Evolutionary conservation across 495 filamentous ascomycete species (phyloP), one percentile per base, ranked within the genome.

Genomic region (Parathielavia hyrcaniae): DNA sequence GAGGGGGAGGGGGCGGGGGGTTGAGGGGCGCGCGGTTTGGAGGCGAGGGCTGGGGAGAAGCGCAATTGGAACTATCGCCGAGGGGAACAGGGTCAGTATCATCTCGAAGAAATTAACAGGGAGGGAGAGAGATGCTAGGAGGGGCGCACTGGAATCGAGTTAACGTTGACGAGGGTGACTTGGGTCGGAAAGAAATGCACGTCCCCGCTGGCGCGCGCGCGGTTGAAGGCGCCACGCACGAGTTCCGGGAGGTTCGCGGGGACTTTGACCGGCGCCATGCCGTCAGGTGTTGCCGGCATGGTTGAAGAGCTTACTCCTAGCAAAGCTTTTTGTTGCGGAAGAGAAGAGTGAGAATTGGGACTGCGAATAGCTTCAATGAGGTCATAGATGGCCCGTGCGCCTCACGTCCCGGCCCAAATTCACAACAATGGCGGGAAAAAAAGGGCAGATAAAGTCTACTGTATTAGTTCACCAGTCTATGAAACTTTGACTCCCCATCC

Each of bases 41-140:
- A 82, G 34, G 83, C 81, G 5, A 95, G 82, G 6, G 86, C 77
- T 4, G 88, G 88, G 53, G 87, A 89, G 72, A 84, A 92, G 41
- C 87, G 84, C 19, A 92, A 75, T 77, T 92, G 87, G 69, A 86
- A 91, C 70, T 71, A 39, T n/a, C 5, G 50, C 4, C 2, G 14
- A 19, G 10, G 34, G 16, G 12, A 22, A 17, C 53, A 45, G 60
- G 50, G n/a, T 12, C 13, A 30, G 22, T 36, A 32, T 19, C 16
- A 22, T 46, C 9, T 23, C 9, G n/a, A n/a, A 3, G 20, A 2
- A 2, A n/a, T n/a, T n/a, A 13, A n/a, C 12, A 8, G 14, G 16
- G n/a, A 7, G 30, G n/a, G n/a, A 1, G 45, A n/a, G 26, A 0
- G 8, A 14, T 14, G 7, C 14, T 11, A 11, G 47, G 23, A 30